phyloP scores from a whole-genome alignment of 2,329 filamentous ascomycete species.

The Boeremia lycopersici region DNA sequence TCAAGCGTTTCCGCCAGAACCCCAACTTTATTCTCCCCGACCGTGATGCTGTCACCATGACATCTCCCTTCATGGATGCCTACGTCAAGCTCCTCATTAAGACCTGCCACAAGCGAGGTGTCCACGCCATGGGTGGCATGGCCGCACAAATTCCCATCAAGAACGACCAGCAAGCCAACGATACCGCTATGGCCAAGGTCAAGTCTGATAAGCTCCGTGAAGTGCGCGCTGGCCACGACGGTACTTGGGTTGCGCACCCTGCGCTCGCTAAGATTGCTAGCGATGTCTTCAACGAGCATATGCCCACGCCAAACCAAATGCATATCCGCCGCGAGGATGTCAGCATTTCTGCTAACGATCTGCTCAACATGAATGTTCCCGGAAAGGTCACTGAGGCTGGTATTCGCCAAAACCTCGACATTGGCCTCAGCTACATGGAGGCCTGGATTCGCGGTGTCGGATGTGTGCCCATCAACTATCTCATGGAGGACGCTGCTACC shows the following conservation, averaged over 20 bases:
- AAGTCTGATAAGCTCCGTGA: slow-evolving; percentile 96
- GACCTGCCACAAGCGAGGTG: slow-evolving; percentile 93
- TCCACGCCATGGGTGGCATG: slow-evolving; percentile 99
- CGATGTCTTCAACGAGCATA: slow-evolving; percentile 96
- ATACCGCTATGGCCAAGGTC: slow-evolving; percentile 90
- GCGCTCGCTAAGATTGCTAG: slow-evolving; percentile 85
- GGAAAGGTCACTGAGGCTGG: slow-evolving; percentile 91
- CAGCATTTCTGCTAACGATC: slow-evolving; percentile 80
- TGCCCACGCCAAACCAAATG: slow-evolving; percentile 98
- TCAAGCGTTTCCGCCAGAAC: slow-evolving; percentile 99
- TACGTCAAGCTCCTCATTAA: slow-evolving; percentile 98
- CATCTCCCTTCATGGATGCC: slow-evolving; percentile 95
- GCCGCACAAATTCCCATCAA: slow-evolving; percentile 99
- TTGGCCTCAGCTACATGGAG: slow-evolving; percentile 97
- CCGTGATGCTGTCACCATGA: slow-evolving; percentile 92
- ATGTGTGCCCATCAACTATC: slow-evolving; percentile 95
- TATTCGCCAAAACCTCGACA: slow-evolving; percentile 97
- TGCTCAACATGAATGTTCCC: slow-evolving; percentile 97
- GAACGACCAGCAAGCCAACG: slow-evolving; percentile 87
- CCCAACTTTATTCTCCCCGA: slow-evolving; percentile 92
- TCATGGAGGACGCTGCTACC: slow-evolving; percentile 98
- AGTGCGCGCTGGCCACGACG: slow-evolving; percentile 92
- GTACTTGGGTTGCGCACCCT: slow-evolving; percentile 96
- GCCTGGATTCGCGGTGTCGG: slow-evolving; percentile 94
- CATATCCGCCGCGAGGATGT: slow-evolving; percentile 91